phyloP scores from a whole-genome alignment of 495 filamentous ascomycete species.

The Aspergillus conjunctus region DNA sequence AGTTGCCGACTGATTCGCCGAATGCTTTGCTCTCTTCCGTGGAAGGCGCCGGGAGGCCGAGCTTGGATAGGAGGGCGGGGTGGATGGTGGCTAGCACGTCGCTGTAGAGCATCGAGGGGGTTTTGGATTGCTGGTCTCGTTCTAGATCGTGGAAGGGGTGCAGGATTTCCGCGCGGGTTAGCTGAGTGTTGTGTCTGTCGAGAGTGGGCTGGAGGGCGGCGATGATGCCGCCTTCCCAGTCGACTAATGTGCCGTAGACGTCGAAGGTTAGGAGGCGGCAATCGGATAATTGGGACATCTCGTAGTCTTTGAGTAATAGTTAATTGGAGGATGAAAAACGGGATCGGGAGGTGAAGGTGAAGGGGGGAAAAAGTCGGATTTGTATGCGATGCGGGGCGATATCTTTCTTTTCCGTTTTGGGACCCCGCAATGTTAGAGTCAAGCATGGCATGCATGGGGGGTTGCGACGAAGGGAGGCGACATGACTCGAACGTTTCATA shows the following conservation, averaged over 20 bases:
- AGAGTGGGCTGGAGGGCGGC: slow-evolving; percentile 46
- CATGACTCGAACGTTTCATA: too few species aligned
- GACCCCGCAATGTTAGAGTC: not conserved
- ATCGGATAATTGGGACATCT: slow-evolving; percentile 39
- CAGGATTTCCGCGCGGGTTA: slow-evolving; percentile 45
- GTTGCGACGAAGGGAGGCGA: too few species aligned
- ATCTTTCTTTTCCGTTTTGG: slow-evolving; percentile 1
- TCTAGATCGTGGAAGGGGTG: slow-evolving; percentile 47
- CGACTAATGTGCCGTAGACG: slow-evolving; percentile 80
- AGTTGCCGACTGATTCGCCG: slow-evolving; percentile 57
- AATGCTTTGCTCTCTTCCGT: slow-evolving; percentile 39
- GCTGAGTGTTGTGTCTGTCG: slow-evolving; percentile 29
- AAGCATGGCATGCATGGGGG: not conserved
- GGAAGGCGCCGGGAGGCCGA: slow-evolving; percentile 39
- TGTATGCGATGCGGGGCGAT: not conserved
- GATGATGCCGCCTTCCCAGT: slow-evolving; percentile 64
- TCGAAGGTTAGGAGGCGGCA: slow-evolving; percentile 69
- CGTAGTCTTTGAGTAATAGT: not conserved
- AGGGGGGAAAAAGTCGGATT: not conserved
- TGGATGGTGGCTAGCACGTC: slow-evolving; percentile 56
- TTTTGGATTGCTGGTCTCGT: slow-evolving; percentile 44
- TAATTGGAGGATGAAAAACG: not conserved
- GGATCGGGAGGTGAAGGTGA: not conserved
- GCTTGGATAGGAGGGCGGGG: slow-evolving; percentile 41
- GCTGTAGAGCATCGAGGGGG: slow-evolving; percentile 59